phyloP scores from a whole-genome alignment of 2,329 filamentous ascomycete species.

The Paecilomyces dactylethromorphus region DNA sequence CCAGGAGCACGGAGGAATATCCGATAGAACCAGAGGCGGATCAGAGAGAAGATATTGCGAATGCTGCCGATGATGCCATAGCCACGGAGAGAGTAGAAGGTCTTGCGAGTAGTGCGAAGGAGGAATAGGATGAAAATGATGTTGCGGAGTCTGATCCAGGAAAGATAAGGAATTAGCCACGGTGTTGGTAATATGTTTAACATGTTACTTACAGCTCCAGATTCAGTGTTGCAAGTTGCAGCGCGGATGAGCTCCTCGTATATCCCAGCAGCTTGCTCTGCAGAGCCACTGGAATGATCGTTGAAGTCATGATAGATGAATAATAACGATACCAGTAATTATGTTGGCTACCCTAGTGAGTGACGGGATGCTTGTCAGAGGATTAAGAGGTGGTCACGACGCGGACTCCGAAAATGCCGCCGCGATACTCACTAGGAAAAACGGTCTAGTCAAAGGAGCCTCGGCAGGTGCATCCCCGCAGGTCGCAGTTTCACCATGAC shows the following conservation, averaged over 20 bases:
- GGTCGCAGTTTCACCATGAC: neutral
- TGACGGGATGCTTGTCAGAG: slow-evolving; percentile 3
- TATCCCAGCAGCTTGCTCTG: slow-evolving; percentile 39
- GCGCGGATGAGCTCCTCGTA: slow-evolving; percentile 22
- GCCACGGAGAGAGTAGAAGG: slow-evolving; percentile 78
- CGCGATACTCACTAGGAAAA: neutral
- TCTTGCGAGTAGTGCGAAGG: slow-evolving; percentile 71
- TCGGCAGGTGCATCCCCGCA: neutral
- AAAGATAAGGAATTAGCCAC: neutral
- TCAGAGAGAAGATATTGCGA: slow-evolving; percentile 63
- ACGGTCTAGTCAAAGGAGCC: neutral
- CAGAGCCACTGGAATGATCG: slow-evolving; percentile 35
- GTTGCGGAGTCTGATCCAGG: slow-evolving; percentile 62
- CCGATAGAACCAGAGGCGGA: slow-evolving; percentile 71
- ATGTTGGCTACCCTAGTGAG: neutral
- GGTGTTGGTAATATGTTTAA: neutral
- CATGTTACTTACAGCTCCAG: slow-evolving; percentile 36
- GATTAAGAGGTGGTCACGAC: slow-evolving; percentile 1
- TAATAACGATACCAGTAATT: slow-evolving; percentile 1
- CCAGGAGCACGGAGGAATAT: slow-evolving; percentile 81
- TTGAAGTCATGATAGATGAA: slow-evolving; percentile 30
- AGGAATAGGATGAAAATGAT: slow-evolving; percentile 85
- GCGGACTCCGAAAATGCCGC: neutral
- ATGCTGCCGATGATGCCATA: slow-evolving; percentile 78
- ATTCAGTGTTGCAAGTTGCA: slow-evolving; percentile 30